phyloP scores from a whole-genome alignment of 805 yeast genomes.

The Cyberlindnera meyerae region DNA sequence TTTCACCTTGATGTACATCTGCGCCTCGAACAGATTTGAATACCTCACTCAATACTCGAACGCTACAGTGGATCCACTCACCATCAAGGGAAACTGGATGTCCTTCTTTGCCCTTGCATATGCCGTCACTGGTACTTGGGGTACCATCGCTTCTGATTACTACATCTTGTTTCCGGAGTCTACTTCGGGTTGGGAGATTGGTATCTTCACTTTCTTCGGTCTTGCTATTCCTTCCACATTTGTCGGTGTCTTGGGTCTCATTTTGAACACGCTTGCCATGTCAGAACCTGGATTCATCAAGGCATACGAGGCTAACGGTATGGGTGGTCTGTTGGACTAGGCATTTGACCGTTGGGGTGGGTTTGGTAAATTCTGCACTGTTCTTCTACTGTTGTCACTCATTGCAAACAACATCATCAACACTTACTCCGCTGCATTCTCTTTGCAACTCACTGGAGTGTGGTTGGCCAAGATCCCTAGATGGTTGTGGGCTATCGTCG shows the following conservation, averaged over 20 bases:
- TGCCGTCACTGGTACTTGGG: slow-evolving; percentile 86
- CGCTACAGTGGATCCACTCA: slow-evolving; percentile 27
- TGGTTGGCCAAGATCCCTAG: slow-evolving; percentile 62
- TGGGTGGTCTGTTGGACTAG: slow-evolving; percentile 68
- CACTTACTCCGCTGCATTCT: slow-evolving; percentile 76
- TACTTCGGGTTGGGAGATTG: slow-evolving; percentile 51
- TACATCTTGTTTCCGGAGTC: slow-evolving; percentile 75
- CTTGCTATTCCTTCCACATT: slow-evolving; percentile 67
- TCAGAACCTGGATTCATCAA: slow-evolving; percentile 51
- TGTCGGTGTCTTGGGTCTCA: slow-evolving; percentile 69
- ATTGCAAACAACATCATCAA: slow-evolving; percentile 80
- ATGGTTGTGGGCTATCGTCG: slow-evolving; percentile 65
- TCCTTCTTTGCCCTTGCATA: slow-evolving; percentile 69
- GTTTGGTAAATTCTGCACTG: slow-evolving; percentile 70
- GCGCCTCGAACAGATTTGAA: slow-evolving; percentile 45
- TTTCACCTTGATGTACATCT: slow-evolving; percentile 63
- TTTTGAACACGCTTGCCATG: slow-evolving; percentile 64
- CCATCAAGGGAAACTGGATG: slow-evolving; percentile 63
- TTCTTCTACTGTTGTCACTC: slow-evolving; percentile 65
- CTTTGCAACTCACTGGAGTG: slow-evolving; percentile 60
- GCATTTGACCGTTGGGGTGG: slow-evolving; percentile 70
- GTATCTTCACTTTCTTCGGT: slow-evolving; percentile 58
- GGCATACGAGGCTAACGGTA: slow-evolving; percentile 53
- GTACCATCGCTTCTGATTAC: slow-evolving; percentile 80
- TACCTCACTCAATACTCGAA: slow-evolving; percentile 30